Conservation (phyloP, 805 yeast genomes). For the Blastobotrys mokoenaii region DNA sequence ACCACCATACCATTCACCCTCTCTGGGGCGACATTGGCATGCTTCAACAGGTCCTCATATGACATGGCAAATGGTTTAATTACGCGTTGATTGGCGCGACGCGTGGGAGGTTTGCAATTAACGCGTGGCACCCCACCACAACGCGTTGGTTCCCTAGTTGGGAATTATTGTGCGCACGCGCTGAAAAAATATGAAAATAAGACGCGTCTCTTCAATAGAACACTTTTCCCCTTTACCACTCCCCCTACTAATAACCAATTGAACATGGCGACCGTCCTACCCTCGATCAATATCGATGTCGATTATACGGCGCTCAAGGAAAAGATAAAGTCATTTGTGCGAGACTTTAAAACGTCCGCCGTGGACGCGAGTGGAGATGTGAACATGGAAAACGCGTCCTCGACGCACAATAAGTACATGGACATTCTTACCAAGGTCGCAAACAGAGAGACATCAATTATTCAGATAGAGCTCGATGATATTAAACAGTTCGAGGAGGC, state of each 20-base stretch:
- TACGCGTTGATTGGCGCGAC: background rate
- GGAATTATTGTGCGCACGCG: background rate
- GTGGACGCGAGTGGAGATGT: slow-evolving; percentile 24
- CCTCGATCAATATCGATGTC: slow-evolving; percentile 60
- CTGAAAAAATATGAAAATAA: background rate
- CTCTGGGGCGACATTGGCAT: slow-evolving; percentile 1
- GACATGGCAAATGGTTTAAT: background rate
- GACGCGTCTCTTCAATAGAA: background rate
- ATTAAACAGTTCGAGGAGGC: slow-evolving; percentile 57
- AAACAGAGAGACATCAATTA: slow-evolving; percentile 65
- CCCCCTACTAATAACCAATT: background rate
- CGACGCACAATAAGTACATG: slow-evolving; percentile 49
- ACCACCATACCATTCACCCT: slow-evolving; percentile 2
- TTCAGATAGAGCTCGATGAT: slow-evolving; percentile 79
- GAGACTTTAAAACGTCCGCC: slow-evolving; percentile 47
- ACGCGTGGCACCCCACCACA: background rate
- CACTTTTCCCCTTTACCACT: background rate
- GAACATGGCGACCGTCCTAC: slow-evolving; percentile 33
- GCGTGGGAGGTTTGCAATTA: background rate
- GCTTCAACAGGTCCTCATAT: slow-evolving; percentile 1
- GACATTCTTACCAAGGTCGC: slow-evolving; percentile 67
- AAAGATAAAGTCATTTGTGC: slow-evolving; percentile 55
- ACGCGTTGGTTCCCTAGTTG: background rate
- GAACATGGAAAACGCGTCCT: slow-evolving; percentile 7
- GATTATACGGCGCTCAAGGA: slow-evolving; percentile 61